Evolutionary conservation across 208 protist species (phyloP), one percentile per base, ranked within the genome.

Genomic region (Crithidia expoeki): DNA sequence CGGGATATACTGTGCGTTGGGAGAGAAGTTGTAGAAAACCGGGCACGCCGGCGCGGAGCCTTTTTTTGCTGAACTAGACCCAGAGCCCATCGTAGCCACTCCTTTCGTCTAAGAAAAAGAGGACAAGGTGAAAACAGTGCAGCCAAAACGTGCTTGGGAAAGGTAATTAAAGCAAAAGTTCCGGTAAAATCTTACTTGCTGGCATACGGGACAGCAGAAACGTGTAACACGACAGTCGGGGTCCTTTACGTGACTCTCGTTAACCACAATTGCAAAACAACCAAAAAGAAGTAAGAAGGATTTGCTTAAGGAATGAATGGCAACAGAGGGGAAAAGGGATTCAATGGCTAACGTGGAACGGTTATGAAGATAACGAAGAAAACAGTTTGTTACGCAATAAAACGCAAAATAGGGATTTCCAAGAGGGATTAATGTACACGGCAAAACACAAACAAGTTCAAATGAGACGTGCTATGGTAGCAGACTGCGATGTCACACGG

Each of bases 1-100:
- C 9, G 76, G 76, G 16, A 81, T 59, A 50, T 73, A 66, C 25
- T 68, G 57, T 5, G 44, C 23, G 36, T 44, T 74, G n/a, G 72
- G 71, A 25, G 71, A 72, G 46, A 33, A 63, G 36, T 77, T 82
- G 71, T 77, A 78, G 62, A 78, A 82, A 23, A 74, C 56, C 16
- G 67, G 71, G 27, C 77, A 77, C 23, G 67, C 47, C 52, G 59
- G 73, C 23, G 17, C 23, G n/a, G 23, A 44, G 33, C 7, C 25
- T 23, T 19, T 30, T 2, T 50, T 44, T 46, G 21, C 4, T 27
- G 25, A 25, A 25, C 59, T 68, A 14, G 23, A 52, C 7, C 59
- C 58, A 6, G 42, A 28, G 21, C 72, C 72, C 72, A 81, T 72
- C 4, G 32, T 17, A 30, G 5, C 14, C 27, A 53, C 23, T 25